Base-by-base conservation (phyloP, 192 early-diverging fungal species). In the Jimgerdemannia lactiflua region DNA sequence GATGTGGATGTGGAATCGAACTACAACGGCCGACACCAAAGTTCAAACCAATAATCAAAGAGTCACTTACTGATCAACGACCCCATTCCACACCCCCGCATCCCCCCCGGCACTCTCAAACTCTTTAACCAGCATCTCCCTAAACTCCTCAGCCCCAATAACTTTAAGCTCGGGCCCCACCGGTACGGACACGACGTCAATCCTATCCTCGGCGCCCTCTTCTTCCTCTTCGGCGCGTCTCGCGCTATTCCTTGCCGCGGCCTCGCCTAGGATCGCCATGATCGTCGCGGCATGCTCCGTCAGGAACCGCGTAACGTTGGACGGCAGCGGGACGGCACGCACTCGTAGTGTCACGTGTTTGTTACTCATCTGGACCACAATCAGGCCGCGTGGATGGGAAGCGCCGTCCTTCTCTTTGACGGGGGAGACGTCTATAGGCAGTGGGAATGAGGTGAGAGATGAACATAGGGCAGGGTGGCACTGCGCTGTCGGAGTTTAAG, bases 311-410 rank as follows among this genome's bases (percentile, higher is more conserved):
- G 85, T 83, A 6, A 96, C 87, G 39, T 82, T 83, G 18, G 77
- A 69, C 18, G 95, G 94, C 7, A 97, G 78, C 42, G 94, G 92
- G 0, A 95, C 82, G 3, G 90, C 88, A 4, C 95, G 83, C 4
- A 97, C 75, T 18, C 86, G 82, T 39, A 97, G 69, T 2, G 86
- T 83, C 39, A 86, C 81, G 20, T 87, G 80, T 67, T 89, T 88
- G 73, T 90, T 91, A 2, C 91, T 77, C 8, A 87, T 94, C 11
- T 79, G 74, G 7, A 91, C 59, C n/a, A 82, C 75, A 41, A 90
- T 84, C 0, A 89, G 89, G 70, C 94, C 94, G 17, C 87, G 83
- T 10, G 90, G 90, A 3, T 89, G 79, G 0, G 74, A 72, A 43
- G 71, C 80, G 42, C 75, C 76, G 71, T 88, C 85, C 67, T 89